phyloP scores from a whole-genome alignment of 1,284 basidiomycete genomes.

The Ganoderma resinaceum region DNA sequence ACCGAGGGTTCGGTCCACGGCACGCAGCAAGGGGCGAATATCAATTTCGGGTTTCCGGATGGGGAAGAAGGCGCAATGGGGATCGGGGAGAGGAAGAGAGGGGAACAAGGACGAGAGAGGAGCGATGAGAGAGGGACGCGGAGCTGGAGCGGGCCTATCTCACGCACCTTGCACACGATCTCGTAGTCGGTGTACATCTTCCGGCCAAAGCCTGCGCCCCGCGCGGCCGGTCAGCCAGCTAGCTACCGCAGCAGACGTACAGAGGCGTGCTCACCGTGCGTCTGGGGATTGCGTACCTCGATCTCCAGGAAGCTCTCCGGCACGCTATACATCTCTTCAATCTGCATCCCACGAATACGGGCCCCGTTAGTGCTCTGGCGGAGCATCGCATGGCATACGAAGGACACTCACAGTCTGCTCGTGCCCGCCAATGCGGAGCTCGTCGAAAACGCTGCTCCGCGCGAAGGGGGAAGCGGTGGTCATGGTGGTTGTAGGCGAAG shows the following conservation, averaged over 20 bases:
- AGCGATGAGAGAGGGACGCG: not conserved
- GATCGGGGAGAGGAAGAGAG: not conserved
- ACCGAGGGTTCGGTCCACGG: not conserved
- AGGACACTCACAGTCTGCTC: slow-evolving; percentile 79
- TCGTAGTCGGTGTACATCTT: slow-evolving; percentile 99
- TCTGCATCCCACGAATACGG: slow-evolving; percentile 53
- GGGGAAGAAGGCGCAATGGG: not conserved
- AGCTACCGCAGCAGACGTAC: not conserved
- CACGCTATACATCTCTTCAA: slow-evolving; percentile 98
- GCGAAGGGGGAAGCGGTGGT: slow-evolving; percentile 84
- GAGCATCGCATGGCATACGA: not conserved
- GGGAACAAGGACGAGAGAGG: not conserved
- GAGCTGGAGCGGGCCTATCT: slow-evolving; percentile 4
- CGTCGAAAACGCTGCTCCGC: slow-evolving; percentile 76
- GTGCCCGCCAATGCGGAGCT: slow-evolving; percentile 69
- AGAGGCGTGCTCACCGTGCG: slow-evolving; percentile 74
- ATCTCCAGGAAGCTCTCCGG: slow-evolving; percentile 99
- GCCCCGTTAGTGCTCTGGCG: slow-evolving; percentile 6
- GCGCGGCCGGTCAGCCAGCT: not conserved
- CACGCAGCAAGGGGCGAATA: not conserved
- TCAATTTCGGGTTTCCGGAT: not conserved
- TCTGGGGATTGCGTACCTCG: slow-evolving; percentile 96
- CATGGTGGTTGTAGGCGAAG: slow-evolving; percentile 44
- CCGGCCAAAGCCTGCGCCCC: slow-evolving; percentile 81
- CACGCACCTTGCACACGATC: slow-evolving; percentile 92